A percentile compares a stretch with the other conserved stretches of the same genome.
Evolutionary conservation across 2,329 filamentous ascomycete genomes (phyloP).

Genomic region (Hymenotorrendiella dingleyae): DNA sequence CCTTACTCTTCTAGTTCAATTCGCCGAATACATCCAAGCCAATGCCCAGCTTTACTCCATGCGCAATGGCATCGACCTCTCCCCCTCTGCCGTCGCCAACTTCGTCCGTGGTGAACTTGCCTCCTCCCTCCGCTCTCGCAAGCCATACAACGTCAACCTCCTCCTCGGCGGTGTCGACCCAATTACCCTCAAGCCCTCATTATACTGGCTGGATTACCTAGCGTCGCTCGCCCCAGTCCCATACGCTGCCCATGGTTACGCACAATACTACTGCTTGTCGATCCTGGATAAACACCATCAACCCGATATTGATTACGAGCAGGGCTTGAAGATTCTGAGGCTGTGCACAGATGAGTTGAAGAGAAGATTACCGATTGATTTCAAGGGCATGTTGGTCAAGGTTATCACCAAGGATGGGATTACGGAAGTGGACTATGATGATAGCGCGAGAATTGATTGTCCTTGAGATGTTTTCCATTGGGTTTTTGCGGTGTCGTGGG

Average conservation of each 20-base stretch:
- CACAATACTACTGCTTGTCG: constrained; percentile 97
- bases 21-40: constrained; percentile 98
- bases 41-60: constrained; percentile 98
- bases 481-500: constrained; percentile 6
- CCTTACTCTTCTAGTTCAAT: constrained; percentile 65
- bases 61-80: constrained; percentile 91
- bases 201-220: constrained; percentile 98
- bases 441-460: constrained; percentile 40
- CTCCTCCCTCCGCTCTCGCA: constrained; percentile 80
- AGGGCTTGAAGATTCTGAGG: constrained; percentile 85
- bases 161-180: constrained; percentile 90
- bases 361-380: constrained; percentile 93
- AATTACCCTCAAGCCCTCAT: constrained; percentile 80
- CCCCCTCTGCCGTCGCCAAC: constrained; percentile 80
- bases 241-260: constrained; percentile 96
- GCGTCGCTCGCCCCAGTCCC: constrained; percentile 82
- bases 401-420: constrained; percentile 93
- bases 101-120: constrained; percentile 95
- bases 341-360: constrained; percentile 98
- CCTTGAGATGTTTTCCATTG: constrained; percentile 15
- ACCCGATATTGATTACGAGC: constrained; percentile 81
- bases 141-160: constrained; percentile 95
- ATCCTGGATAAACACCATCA: constrained; percentile 99
- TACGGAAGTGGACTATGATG: constrained; percentile 76
- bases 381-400: constrained; percentile 95